A percentile compares a stretch with the other conserved stretches of the same genome.
Conservation (phyloP, 2,329 filamentous ascomycete genomes). For the Diaporthe sp. region DNA sequence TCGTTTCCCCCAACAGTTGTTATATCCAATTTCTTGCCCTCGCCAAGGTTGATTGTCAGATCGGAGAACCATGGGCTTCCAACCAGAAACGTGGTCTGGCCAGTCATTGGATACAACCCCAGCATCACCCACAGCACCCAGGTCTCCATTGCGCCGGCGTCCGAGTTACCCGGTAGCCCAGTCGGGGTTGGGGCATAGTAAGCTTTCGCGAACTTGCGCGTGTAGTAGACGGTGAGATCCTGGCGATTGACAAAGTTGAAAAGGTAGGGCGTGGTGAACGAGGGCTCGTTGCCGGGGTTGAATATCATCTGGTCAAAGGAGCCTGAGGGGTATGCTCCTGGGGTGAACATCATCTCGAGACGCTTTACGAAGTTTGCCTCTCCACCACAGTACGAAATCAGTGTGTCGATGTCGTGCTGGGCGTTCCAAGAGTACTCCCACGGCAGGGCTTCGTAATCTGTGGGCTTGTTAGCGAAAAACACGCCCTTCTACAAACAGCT, state of each 20-base stretch:
- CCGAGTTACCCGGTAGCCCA: conserved; percentile 78
- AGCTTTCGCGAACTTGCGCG: conserved; percentile 69
- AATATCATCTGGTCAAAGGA: conserved; percentile 71
- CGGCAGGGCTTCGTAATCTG: conserved; percentile 70
- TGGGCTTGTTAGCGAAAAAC: neutral
- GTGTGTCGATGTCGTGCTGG: conserved; percentile 73
- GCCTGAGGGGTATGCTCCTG: conserved; percentile 58
- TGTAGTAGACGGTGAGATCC: conserved; percentile 71
- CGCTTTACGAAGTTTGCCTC: conserved; percentile 66
- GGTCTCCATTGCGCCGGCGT: conserved; percentile 80
- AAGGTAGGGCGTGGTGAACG: conserved; percentile 77
- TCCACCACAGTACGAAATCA: conserved; percentile 71
- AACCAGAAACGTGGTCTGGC: conserved; percentile 77
- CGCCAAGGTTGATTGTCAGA: conserved; percentile 70
- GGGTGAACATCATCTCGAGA: conserved; percentile 73
- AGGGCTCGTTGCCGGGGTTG: conserved; percentile 77
- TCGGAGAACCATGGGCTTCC: conserved; percentile 74
- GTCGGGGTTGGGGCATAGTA: conserved; percentile 68
- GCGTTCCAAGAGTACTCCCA: conserved; percentile 79
- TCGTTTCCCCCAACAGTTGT: conserved; percentile 62
- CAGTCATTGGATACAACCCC: conserved; percentile 77
- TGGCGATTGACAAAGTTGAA: conserved; percentile 78
- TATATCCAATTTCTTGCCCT: conserved; percentile 64
- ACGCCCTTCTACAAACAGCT: neutral
- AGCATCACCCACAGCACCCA: conserved; percentile 80